Conservation (phyloP, 805 yeast genomes). For the Zygotorulaspora florentina region DNA sequence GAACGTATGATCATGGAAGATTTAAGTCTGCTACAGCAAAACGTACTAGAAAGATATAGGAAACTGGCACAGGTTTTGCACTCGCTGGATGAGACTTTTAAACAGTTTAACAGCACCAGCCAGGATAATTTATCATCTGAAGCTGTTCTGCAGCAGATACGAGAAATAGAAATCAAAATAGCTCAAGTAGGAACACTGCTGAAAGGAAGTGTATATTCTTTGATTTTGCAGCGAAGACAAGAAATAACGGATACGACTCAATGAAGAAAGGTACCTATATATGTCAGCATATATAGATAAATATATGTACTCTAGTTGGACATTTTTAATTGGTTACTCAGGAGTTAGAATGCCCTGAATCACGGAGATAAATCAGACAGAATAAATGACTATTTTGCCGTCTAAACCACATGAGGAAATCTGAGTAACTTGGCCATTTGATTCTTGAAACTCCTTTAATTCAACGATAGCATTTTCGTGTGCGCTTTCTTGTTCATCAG, state of each 20-base stretch:
- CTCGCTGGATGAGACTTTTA: conserved; percentile 28
- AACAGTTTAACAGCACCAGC: conserved; percentile 19
- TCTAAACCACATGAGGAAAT: conserved; percentile 81
- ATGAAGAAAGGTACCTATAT: neutral
- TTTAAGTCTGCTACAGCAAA: conserved; percentile 30
- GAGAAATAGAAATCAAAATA: conserved; percentile 58
- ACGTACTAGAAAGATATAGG: conserved; percentile 30
- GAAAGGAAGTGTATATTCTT: conserved; percentile 66
- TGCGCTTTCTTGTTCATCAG: conserved; percentile 53
- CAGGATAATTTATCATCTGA: conserved; percentile 24
- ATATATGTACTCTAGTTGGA: neutral
- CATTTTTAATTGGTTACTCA: conserved; percentile 4
- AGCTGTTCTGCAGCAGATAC: conserved; percentile 46
- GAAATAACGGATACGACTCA: conserved; percentile 4
- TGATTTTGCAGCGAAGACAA: conserved; percentile 49
- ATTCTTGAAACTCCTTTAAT: conserved; percentile 48
- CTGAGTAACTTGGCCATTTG: conserved; percentile 50
- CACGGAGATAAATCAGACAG: conserved; percentile 33
- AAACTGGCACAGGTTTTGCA: conserved; percentile 28
- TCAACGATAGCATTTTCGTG: conserved; percentile 88
- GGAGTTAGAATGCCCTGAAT: conserved; percentile 8
- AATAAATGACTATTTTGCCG: conserved; percentile 83
- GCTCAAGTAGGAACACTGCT: conserved; percentile 62
- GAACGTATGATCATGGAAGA: conserved; percentile 17
- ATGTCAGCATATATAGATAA: neutral